Percentiles rank a stretch among this genome's conserved stretches.
phyloP scores from a whole-genome alignment of 257 asterid species.

The Jacaranda mimosifolia region DNA sequence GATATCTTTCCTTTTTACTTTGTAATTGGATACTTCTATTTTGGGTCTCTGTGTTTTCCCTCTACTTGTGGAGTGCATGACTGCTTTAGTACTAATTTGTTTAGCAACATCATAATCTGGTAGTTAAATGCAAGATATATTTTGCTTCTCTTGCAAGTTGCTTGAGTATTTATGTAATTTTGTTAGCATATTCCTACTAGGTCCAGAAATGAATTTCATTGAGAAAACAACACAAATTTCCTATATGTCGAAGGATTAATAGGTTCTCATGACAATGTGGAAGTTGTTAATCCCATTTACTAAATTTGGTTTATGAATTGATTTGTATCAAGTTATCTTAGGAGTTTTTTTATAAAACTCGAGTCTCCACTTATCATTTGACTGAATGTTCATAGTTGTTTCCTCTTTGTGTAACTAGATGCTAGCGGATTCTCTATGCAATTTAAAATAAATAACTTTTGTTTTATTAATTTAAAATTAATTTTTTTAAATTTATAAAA shows the following conservation, averaged over 20 bases:
- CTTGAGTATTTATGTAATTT: constrained; percentile 28
- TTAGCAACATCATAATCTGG: constrained; percentile 14
- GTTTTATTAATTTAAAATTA: too few species aligned
- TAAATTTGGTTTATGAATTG: constrained; percentile 20
- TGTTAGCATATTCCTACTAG: constrained; percentile 28
- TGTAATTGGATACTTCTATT: background rate
- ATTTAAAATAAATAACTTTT: too few species aligned
- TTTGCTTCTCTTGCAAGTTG: constrained; percentile 33
- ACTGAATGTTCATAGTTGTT: constrained; percentile 32
- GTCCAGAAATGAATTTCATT: constrained; percentile 18
- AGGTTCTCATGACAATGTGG: constrained; percentile 24
- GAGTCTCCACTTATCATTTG: constrained; percentile 28
- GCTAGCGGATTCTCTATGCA: constrained; percentile 68
- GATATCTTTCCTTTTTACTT: background rate
- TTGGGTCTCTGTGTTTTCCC: constrained; percentile 3
- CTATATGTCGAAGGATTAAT: background rate
- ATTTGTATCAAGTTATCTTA: constrained; percentile 27
- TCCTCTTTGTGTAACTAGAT: constrained; percentile 47
- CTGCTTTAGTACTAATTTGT: constrained; percentile 29
- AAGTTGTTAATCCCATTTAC: constrained; percentile 24
- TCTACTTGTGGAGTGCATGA: constrained; percentile 14
- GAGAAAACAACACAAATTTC: constrained; percentile 14
- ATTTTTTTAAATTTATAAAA: too few species aligned
- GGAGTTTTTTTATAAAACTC: constrained; percentile 26
- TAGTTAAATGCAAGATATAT: constrained; percentile 25